Evolutionary conservation across 2,329 filamentous ascomycete genomes (phyloP), one percentile per base, ranked within the genome.

Genomic region (Fusarium verticillioides): DNA sequence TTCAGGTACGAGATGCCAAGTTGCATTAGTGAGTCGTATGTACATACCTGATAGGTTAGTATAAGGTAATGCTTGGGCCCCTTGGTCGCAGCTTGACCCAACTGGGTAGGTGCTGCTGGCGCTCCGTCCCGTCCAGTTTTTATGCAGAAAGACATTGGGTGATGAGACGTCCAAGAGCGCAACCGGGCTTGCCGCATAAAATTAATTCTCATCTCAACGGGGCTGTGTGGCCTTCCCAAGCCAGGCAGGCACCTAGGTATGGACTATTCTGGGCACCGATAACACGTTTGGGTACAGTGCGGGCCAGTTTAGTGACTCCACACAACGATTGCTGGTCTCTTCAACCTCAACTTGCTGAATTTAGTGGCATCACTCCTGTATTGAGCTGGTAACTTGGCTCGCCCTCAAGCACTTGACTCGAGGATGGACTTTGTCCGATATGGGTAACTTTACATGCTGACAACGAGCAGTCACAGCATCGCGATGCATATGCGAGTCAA

Each of bases 161-260:
- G 50, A 49, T 69, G 59, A 66, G 63, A 73, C 56, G 68, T 70
- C 67, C 66, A 50, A 68, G 69, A 63, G 59, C 42, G 42, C 50
- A 64, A 67, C 65, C 74, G 76, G 71, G 75, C 54, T 78, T 75
- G 64, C 75, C 76, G 77, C 77, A 79, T 79, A 78, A 79, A 78
- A 78, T 71, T 67, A 73, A 67, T 73, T 59, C 64, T 74, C 52
- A 50, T 28, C 42, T 34, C 12, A 16, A 42, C 53, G 69, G 67
- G 63, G 54, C 66, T 58, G 54, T 74, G 60, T 40, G 50, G 18
- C 66, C 36, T 62, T 50, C 36, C 21, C 40, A 36, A 67, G 69
- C 65, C 66, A 30, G 39, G 50, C 66, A 30, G 30, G 30, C 30
- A 26, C 26, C 26, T 26, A 30, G 39, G 46, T 49, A 49, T 32